Base-by-base conservation (phyloP, 495 filamentous ascomycete genomes). In the Glarea lozoyensis region DNA sequence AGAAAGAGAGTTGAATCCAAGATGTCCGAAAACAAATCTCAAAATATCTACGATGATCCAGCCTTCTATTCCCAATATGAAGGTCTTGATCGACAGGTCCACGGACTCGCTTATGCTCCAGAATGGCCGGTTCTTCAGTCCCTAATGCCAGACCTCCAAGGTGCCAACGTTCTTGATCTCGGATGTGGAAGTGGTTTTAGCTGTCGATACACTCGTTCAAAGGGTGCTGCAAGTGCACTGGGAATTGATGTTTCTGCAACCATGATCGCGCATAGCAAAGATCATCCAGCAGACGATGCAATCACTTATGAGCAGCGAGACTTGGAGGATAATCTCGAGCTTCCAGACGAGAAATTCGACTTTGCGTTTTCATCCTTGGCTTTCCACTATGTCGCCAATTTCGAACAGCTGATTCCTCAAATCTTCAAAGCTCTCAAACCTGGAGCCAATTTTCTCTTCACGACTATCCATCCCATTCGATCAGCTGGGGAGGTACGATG, bases 141-240 rank as follows among this genome's bases (percentile, higher is more conserved):
- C 18, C 50, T 63, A 33, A 40, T 66, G 21, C 42, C 57, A 15
- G 30, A 43, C 32, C 51, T 65, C 23, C 15, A 29, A 2, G 54
- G 43, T 17, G 37, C 49, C 1, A 23, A 30, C 10, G 47, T 63
- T 10, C 52, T 66, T n/a, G 61, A 66, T 33, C 44, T 65, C 10
- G 63, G 59, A 13, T 65, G 63, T 39, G 61, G 60, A 12, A 56
- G 60, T 48, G 64, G 64, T 11, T 64, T 60, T 58, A 59, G 60
- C 19, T 50, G 56, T 33, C 58, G 63, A 24, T 63, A 57, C 39
- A 52, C 59, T 4, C 43, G 49, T 34, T 54, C 54, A 10, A 44
- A 43, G 2, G 61, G 58, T 3, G 60, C 61, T 11, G 37, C 17
- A 4, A 36, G 38, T 11, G 61, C 64, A 25, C 53, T 27, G 15